Base-by-base conservation (phyloP, 306 rosid species). In the Crataegus laevigata region DNA sequence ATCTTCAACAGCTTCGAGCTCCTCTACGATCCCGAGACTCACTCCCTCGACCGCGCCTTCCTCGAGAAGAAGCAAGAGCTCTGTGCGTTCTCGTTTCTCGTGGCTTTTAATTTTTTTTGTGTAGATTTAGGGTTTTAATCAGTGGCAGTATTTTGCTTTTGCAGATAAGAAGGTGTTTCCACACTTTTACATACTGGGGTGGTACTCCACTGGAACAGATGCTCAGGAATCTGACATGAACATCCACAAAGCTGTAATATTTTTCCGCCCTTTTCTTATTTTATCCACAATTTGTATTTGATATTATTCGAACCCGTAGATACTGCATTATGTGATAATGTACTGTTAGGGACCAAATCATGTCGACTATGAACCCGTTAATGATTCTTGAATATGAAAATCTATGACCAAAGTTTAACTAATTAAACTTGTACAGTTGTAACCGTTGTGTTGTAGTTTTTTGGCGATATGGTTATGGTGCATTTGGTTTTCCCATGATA, bases 51-150 rank as follows among this genome's bases (percentile, higher is more conserved):
- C 77, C 96, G 99, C 10, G 8, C 88, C 32, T 96, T 96, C 83
- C 97, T 96, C 73, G 92, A 89, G 88, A 96, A 92, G 97, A 92
- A 96, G 84, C 99, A 92, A 85, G 99, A 96, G 69, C 99, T 96
- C 84, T 94, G 98, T 81, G 54, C 78, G 88, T 81, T 34, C 3
- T 68, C 11, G 42, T 28, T 57, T 68, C 36, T 59, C 17, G 14
- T 15, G 18, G 15, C 19, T 30, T 65, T 30, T 32, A 17, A 8
- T 5, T 68, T n/a, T 10, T 17, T 7, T 72, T 54, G 3, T 24
- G 6, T n/a, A 62, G 47, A n/a, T 40, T 28, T 66, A 13, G 63
- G 72, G n/a, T 75, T 42, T 67, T 38, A 10, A 8, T 28, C 64
- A 68, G 32, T 69, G 52, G 24, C 21, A 8, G 10, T 68, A 24